phyloP scores from a whole-genome alignment of 805 yeast species.

The Candida sakaeoensis region DNA sequence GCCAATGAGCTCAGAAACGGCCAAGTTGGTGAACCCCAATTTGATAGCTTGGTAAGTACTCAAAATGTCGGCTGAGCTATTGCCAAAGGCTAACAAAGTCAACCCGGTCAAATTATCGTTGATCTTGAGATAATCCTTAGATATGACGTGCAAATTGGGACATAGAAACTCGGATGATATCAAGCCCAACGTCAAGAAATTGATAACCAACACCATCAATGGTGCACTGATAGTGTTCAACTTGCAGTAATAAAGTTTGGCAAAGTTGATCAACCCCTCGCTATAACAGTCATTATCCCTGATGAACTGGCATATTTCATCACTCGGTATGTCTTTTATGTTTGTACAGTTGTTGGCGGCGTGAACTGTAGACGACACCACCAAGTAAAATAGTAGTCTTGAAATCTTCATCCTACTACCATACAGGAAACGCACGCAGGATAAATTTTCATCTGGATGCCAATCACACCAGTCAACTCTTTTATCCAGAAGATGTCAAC shows the following conservation, averaged over 20 bases:
- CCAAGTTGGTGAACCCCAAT: conserved; percentile 67
- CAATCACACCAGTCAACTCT: no score
- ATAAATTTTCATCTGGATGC: no score
- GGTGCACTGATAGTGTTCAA: conserved; percentile 16
- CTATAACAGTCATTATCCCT: conserved; percentile 27
- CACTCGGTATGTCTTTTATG: conserved; percentile 4
- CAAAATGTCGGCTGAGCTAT: conserved; percentile 87
- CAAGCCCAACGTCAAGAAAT: conserved; percentile 65
- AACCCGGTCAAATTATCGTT: conserved; percentile 81
- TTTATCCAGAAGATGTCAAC: no score
- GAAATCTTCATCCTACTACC: neutral
- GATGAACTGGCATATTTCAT: conserved; percentile 38
- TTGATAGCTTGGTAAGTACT: conserved; percentile 81
- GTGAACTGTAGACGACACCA: neutral
- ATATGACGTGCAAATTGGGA: conserved; percentile 69
- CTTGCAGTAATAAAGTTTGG: conserved; percentile 31
- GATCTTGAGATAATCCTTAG: conserved; percentile 51
- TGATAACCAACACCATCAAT: conserved; percentile 26
- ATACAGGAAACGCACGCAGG: no score
- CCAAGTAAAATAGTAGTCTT: neutral
- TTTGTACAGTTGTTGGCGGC: conserved; percentile 2
- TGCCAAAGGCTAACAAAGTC: conserved; percentile 85
- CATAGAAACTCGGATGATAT: conserved; percentile 81
- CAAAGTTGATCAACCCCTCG: conserved; percentile 36
- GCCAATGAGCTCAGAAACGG: conserved; percentile 88